Percentiles rank a stretch among this genome's conserved stretches.
phyloP scores from a whole-genome alignment of 2,329 filamentous ascomycete species.

The Helotiales sp. region DNA sequence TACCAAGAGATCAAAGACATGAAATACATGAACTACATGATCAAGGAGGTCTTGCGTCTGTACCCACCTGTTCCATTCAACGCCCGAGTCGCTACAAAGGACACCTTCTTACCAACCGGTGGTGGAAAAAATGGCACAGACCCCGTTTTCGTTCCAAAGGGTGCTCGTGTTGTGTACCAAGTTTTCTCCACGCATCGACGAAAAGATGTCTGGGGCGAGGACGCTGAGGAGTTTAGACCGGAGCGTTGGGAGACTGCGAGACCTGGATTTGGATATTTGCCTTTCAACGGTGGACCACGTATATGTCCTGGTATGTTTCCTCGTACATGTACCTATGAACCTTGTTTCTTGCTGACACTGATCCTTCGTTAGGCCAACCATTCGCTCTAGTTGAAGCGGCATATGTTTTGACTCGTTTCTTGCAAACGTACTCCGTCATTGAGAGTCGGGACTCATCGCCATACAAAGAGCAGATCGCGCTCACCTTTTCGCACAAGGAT shows the following conservation, averaged over 20 bases:
- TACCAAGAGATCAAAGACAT: too few relatives aligned
- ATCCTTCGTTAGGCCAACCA: too few relatives aligned
- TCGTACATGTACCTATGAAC: too few relatives aligned
- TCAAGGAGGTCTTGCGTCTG: too few relatives aligned
- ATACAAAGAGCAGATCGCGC: too few relatives aligned
- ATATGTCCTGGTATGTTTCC: slow-evolving; percentile 56
- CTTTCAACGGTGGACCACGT: slow-evolving; percentile 7
- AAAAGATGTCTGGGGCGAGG: slow-evolving; percentile 26
- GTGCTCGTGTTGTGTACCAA: slow-evolving; percentile 40
- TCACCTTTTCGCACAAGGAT: too few relatives aligned
- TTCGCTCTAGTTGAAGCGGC: too few relatives aligned
- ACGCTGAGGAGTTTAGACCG: slow-evolving; percentile 16
- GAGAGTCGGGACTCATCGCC: too few relatives aligned
- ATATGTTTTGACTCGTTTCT: too few relatives aligned
- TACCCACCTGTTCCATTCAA: slow-evolving; percentile 53
- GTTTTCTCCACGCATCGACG: slow-evolving; percentile 38
- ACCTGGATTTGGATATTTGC: background rate
- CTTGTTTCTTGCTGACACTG: too few relatives aligned
- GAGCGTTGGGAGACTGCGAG: slow-evolving; percentile 13
- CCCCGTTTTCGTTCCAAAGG: slow-evolving; percentile 50
- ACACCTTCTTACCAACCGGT: slow-evolving; percentile 51
- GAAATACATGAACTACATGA: too few relatives aligned
- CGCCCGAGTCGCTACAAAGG: slow-evolving; percentile 48
- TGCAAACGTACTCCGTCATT: too few relatives aligned
- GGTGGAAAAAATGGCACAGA: slow-evolving; percentile 49